Base-by-base conservation (phyloP, 78 protist species). In the Protostelium mycophagum region DNA sequence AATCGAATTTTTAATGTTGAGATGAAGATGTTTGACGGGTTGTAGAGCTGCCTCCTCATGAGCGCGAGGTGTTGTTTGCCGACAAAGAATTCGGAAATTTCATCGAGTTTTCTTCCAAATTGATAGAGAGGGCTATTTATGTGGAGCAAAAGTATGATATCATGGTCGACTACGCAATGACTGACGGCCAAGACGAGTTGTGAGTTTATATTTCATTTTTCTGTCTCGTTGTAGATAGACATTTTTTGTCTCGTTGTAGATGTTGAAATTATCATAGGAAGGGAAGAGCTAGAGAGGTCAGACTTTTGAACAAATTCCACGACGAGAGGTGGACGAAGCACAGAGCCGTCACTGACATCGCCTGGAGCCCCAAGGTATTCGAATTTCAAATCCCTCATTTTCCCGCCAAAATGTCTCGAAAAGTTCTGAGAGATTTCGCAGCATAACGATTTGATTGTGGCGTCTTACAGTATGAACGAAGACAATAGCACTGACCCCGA, bases 401-500 rank as follows among this genome's bases (percentile, higher is more conserved):
- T 35, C 36, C 25, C 87, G n/a, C 86, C 25, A 29, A 83, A 25
- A 88, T 37, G 84, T 88, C 28, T 37, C 25, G 29, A 88, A 28
- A 37, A n/a, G 28, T n/a, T 1, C 86, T 0, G 0, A 88, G 35
- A 1, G 35, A 10, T 28, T 83, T 83, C 28, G 1, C 87, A 84
- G 89, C 95, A 95, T 37, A 94, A 94, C 83, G 96, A 95, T 37
- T 88, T 95, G 85, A 89, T 92, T 9, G 90, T 88, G 9, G 88
- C 95, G 85, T 84, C 94, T 73, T 95, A 95, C 90, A 86, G 86
- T 28, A 84, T 83, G n/a, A 92, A 92, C 85, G 92, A 88, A 38
- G 92, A 91, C 31, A 87, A 92, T 34, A 83, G 90, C 73, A 90
- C 87, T 35, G 97, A 95, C 36, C 95, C 96, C 87, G 96, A 95